phyloP scores from a whole-genome alignment of 1,139 yeast genomes.

The Blastobotrys apis region DNA sequence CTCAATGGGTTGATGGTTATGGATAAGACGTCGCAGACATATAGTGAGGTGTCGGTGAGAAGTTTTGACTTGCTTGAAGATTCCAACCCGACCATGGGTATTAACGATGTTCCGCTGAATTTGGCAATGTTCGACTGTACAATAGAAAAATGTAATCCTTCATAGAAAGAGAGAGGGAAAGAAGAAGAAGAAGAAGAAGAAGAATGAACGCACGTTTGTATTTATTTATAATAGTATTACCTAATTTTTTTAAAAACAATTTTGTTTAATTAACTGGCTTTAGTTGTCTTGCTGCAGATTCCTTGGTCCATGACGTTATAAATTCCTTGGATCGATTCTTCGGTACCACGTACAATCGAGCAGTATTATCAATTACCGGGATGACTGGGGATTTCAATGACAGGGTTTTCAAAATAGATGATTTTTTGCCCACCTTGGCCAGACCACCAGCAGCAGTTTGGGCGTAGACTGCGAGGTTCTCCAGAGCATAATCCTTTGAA shows the following conservation, averaged over 20 bases:
- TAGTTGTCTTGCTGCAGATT: slow-evolving; percentile 31
- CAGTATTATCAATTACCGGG: slow-evolving; percentile 73
- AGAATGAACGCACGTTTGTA: no score
- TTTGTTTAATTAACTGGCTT: slow-evolving; percentile 1
- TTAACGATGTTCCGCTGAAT: slow-evolving; percentile 66
- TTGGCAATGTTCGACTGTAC: slow-evolving; percentile 73
- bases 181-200: no score
- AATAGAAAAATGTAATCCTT: slow-evolving; percentile 64
- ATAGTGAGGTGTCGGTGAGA: slow-evolving; percentile 39
- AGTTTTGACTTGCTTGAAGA: slow-evolving; percentile 70
- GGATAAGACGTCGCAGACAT: slow-evolving; percentile 33
- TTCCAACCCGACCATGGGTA: slow-evolving; percentile 46
- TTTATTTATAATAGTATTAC: no score
- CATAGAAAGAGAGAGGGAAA: no score
- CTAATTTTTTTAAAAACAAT: no score
- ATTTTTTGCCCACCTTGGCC: slow-evolving; percentile 78
- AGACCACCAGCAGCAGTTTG: slow-evolving; percentile 83
- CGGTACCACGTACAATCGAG: slow-evolving; percentile 77
- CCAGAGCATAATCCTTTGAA: slow-evolving; percentile 46
- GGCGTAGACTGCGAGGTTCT: slow-evolving; percentile 66
- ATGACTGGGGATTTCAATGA: slow-evolving; percentile 59
- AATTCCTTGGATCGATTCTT: slow-evolving; percentile 60
- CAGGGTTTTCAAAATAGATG: slow-evolving; percentile 59
- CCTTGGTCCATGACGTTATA: slow-evolving; percentile 64
- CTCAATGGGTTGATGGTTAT: slow-evolving; percentile 34